phyloP scores from a whole-genome alignment of 305 asterid genomes.

The Fraxinus sp. region DNA sequence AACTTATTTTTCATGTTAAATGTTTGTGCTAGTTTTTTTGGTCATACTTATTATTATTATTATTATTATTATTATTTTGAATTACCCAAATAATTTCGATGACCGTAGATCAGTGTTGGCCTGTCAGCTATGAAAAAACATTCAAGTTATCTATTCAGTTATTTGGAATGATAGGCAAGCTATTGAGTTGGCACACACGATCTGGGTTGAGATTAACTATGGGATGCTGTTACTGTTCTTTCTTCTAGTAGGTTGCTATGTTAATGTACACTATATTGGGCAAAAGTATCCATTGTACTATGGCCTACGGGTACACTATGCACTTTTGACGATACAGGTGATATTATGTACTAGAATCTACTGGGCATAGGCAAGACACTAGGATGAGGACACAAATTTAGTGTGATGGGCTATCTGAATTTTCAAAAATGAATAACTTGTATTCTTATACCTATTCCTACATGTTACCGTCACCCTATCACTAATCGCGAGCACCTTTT shows the following conservation, averaged over 20 bases:
- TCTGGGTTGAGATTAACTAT: neutral
- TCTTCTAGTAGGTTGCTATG: neutral
- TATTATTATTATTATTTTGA: neutral
- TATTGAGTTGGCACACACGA: neutral
- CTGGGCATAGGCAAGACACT: neutral
- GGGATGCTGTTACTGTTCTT: neutral
- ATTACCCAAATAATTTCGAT: neutral
- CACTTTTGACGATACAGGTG: neutral
- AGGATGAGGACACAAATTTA: neutral
- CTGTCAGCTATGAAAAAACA: neutral
- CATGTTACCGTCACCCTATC: neutral
- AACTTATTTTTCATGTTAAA: neutral
- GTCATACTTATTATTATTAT: neutral
- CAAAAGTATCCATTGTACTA: neutral
- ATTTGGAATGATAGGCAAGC: neutral
- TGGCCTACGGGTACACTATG: neutral
- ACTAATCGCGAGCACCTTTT: neutral
- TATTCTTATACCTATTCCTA: neutral
- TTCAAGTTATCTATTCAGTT: neutral
- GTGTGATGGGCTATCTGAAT: neutral
- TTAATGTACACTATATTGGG: neutral
- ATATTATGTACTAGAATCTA: neutral
- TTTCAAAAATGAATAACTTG: neutral
- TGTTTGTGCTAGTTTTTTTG: neutral
- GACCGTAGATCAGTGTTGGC: neutral